Base-by-base conservation (phyloP, 768 basidiomycete genomes). In the Auricularia heimuer region DNA sequence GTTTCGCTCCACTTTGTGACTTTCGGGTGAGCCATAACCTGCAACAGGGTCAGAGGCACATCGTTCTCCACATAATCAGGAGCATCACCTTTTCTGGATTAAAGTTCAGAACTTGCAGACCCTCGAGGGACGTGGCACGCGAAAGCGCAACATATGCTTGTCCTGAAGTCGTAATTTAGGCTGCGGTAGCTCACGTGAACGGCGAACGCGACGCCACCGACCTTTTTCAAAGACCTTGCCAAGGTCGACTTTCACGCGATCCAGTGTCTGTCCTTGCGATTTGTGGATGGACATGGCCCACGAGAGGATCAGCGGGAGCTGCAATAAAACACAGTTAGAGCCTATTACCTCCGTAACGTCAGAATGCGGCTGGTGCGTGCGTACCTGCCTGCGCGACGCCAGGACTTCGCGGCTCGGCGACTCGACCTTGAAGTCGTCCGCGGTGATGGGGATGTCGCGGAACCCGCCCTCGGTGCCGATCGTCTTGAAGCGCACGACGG, bases 281-380 rank as follows among this genome's bases (percentile, higher is more conserved):
- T 95, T 95, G 76, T 94, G 92, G 42, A 94, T 86, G 61, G 87
- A 88, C 72, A 94, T 79, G 0, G 92, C 92, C 89, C 92, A 94
- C 0, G 93, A 86, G n/a, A 93, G 80, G 61, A 91, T 89, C 3
- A 95, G 73, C 0, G 90, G 89, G 1, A 92, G 69, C 85, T 90
- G 68, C 29, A 29, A 29, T 29, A 29, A 29, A 29, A 29, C 29
- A 0, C 29, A 29, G 29, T 29, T 2, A 2, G 29, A 29, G 29
- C 29, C 29, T 2, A 29, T 29, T 29, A 2, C 29, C 29, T 29
- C 29, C 29, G 29, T 29, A 3, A 29, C 2, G 29, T 29, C 29
- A 2, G 29, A 29, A 29, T 29, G 29, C 29, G 29, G 29, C 29
- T 29, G 29, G 29, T 24, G 11, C 42, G 39, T 29, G 73, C 81